A percentile compares a stretch with the other conserved stretches of the same genome.
phyloP scores from a whole-genome alignment of 2,329 filamentous ascomycete species.

The Pseudogymnoascus sp. region DNA sequence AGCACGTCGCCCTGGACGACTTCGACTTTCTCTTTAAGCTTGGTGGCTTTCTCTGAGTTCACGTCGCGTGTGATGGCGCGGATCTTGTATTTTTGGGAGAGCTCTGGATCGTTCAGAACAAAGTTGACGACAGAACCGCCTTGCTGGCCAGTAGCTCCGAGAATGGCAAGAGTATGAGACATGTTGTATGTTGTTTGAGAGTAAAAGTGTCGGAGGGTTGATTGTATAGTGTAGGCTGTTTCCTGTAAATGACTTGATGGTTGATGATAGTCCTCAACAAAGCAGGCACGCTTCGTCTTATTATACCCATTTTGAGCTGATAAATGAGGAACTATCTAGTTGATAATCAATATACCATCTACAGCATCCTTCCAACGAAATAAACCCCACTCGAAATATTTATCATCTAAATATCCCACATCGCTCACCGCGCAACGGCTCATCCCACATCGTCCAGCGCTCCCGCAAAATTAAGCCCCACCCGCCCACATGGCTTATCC shows the following conservation, averaged over 20 bases:
- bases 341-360: neutral
- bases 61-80: constrained; percentile 43
- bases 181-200: neutral
- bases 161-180: constrained; percentile 28
- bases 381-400: neutral
- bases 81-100: constrained; percentile 39
- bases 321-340: neutral
- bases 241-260: neutral
- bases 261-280: neutral
- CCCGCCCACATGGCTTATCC: neutral
- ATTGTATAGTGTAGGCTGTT: neutral
- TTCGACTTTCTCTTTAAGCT: constrained; percentile 27
- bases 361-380: neutral
- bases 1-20: constrained; percentile 35
- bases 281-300: neutral
- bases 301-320: neutral
- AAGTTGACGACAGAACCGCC: constrained; percentile 39
- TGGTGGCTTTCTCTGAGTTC: constrained; percentile 30
- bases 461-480: neutral
- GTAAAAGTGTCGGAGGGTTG: neutral
- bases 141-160: constrained; percentile 45
- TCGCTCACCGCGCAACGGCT: neutral
- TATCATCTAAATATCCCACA: neutral
- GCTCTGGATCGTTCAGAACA: constrained; percentile 36
- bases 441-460: neutral